Base-by-base conservation (phyloP, 495 filamentous ascomycete genomes). In the Lophium mytilinum region DNA sequence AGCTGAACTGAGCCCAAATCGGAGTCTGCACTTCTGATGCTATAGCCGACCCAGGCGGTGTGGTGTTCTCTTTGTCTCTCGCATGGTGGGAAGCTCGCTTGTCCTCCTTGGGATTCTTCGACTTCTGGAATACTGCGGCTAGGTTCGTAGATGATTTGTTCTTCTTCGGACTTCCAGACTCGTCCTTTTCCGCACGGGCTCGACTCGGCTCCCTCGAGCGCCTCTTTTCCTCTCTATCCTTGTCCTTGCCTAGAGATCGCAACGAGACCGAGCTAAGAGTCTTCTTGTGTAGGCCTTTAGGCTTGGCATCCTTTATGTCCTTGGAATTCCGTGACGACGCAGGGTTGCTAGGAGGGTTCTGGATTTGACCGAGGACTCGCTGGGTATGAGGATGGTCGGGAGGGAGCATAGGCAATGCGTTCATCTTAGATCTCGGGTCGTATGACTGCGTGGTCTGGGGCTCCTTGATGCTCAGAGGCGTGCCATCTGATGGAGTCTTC, bases 141-240 rank as follows among this genome's bases (percentile, higher is more conserved):
- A 95, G 75, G 65, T 87, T 91, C 46, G 87, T 90, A 4, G 87
- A 78, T 0, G 90, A 94, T 64, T 94, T 95, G 15, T 82, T 80
- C 76, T 92, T 94, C 70, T 90, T 91, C 7, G 85, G 83, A 55
- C 82, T 86, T 15, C 18, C 39, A n/a, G 40, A 39, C 39, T 68
- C 69, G 3, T 73, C 68, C 18, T 68, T 62, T 41, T 79, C 77
- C 46, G 69, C 58, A 9, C 36, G 37, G 8, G 34, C 30, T 43
- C 55, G 50, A 34, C 56, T 53, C 14, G 37, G 40, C 24, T 66
- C 59, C 30, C 36, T 42, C 1, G 37, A 55, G 21, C 71, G 49
- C 74, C 73, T 66, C 63, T 80, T 72, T 61, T 68, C 71, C 68
- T 79, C 71, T 70, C 72, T 76, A 46, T 85, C 82, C 59, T 71